phyloP scores from a whole-genome alignment of 345 rosid genomes.

The Laguncularia racemosa region DNA sequence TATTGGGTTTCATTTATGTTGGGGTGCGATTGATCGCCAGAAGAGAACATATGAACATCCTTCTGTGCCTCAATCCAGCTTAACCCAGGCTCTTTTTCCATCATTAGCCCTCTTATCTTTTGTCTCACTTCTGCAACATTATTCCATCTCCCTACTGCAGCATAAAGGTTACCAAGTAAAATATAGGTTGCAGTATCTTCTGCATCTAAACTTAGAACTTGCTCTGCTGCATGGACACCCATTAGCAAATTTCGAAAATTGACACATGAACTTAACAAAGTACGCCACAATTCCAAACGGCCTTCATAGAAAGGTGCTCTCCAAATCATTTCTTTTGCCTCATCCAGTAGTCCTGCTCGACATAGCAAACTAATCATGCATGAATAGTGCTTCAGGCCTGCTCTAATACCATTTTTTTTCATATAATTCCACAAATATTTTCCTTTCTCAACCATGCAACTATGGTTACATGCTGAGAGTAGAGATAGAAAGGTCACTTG shows the following conservation, averaged over 20 bases:
- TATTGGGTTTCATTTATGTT: conserved; percentile 27
- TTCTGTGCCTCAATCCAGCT: conserved; percentile 76
- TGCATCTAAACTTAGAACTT: conserved; percentile 41
- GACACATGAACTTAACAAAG: conserved; percentile 67
- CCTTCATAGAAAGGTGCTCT: conserved; percentile 31
- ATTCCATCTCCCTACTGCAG: conserved; percentile 62
- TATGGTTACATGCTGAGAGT: conserved; percentile 71
- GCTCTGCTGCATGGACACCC: conserved; percentile 60
- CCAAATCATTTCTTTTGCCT: conserved; percentile 46
- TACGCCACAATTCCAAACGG: conserved; percentile 67
- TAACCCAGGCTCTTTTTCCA: conserved; percentile 62
- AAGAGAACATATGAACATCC: conserved; percentile 41
- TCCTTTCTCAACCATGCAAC: conserved; percentile 54
- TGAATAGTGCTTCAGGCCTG: conserved; percentile 73
- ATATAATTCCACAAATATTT: conserved; percentile 58
- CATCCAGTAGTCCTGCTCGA: conserved; percentile 60
- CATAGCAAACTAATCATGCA: conserved; percentile 78
- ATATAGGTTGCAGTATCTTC: conserved; percentile 55
- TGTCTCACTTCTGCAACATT: conserved; percentile 51
- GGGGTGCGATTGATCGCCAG: conserved; percentile 51
- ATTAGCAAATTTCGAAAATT: conserved; percentile 32
- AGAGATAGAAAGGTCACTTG: conserved; percentile 67
- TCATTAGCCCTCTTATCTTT: conserved; percentile 45
- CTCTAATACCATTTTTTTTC: conserved; percentile 34
- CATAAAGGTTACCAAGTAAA: conserved; percentile 68